Percentiles rank a stretch among this genome's conserved stretches.
phyloP scores from a whole-genome alignment of 441 rosid species.

The Gossypium schwendimanii region DNA sequence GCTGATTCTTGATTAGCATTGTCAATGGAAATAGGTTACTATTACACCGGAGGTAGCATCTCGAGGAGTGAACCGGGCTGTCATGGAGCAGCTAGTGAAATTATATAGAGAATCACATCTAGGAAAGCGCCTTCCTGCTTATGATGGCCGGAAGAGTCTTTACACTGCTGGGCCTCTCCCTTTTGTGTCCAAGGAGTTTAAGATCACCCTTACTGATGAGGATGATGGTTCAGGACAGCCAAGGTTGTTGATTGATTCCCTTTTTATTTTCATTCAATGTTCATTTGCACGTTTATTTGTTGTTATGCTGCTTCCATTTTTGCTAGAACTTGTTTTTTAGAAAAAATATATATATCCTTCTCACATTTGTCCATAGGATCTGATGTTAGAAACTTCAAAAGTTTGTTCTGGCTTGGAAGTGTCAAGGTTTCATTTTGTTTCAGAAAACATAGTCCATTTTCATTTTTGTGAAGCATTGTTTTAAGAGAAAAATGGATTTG shows the following conservation, averaged over 20 bases:
- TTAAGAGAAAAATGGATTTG: background rate
- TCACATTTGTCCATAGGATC: background rate
- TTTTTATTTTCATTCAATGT: background rate
- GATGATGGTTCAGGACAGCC: constrained; percentile 82
- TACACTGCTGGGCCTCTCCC: constrained; percentile 94
- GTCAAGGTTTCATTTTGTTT: background rate
- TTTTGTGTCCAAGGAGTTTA: constrained; percentile 65
- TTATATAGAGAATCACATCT: constrained; percentile 61
- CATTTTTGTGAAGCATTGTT: background rate
- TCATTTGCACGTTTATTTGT: background rate
- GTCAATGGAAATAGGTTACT: constrained; percentile 45
- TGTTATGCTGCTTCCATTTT: background rate
- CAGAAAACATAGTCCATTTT: background rate
- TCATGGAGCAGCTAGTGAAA: constrained; percentile 60
- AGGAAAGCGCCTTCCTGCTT: constrained; percentile 84
- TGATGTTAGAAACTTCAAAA: background rate
- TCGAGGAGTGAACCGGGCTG: constrained; percentile 80
- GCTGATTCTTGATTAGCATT: background rate
- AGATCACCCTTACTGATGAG: constrained; percentile 63
- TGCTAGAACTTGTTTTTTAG: no score
- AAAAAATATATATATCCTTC: no score
- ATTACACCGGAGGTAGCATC: constrained; percentile 79
- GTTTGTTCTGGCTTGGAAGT: background rate
- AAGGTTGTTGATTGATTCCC: constrained; percentile 33
- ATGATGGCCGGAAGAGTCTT: constrained; percentile 90